Evolutionary conservation across 1,284 basidiomycete genomes (phyloP).

Genomic region (Phellopilus nigrolimitatus): DNA sequence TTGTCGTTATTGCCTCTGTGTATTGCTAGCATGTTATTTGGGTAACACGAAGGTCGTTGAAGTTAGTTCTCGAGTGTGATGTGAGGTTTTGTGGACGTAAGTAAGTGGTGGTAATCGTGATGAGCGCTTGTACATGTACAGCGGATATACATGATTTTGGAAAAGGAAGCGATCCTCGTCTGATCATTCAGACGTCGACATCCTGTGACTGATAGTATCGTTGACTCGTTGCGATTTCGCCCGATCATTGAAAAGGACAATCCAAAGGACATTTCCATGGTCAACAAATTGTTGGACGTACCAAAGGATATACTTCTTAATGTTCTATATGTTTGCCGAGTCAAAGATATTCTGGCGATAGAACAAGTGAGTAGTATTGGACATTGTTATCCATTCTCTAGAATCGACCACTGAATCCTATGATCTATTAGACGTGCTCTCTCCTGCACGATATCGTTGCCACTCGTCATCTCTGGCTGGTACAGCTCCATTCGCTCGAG

Average conservation of each 20-base stretch:
- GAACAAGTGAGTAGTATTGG: not conserved
- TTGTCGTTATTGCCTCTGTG: conserved; percentile 8
- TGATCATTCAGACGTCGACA: too few relatives aligned
- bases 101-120: not conserved
- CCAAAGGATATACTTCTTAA: conserved; percentile 2
- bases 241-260: too few relatives aligned
- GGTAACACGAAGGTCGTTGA: conserved; percentile 8
- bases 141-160: too few relatives aligned
- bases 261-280: too few relatives aligned
- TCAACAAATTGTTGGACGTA: not conserved
- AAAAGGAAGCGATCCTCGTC: too few relatives aligned
- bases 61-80: not conserved
- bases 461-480: not conserved
- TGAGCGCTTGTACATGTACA: too few relatives aligned
- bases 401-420: not conserved
- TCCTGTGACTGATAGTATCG: not conserved
- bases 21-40: conserved; percentile 15
- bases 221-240: too few relatives aligned
- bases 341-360: not conserved
- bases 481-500: not conserved
- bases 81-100: not conserved
- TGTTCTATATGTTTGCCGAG: not conserved
- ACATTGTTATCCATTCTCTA: not conserved
- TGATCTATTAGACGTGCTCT: not conserved
- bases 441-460: not conserved